Evolutionary conservation across 768 basidiomycete species (phyloP).

Genomic region (Cubamyces lactineus): DNA sequence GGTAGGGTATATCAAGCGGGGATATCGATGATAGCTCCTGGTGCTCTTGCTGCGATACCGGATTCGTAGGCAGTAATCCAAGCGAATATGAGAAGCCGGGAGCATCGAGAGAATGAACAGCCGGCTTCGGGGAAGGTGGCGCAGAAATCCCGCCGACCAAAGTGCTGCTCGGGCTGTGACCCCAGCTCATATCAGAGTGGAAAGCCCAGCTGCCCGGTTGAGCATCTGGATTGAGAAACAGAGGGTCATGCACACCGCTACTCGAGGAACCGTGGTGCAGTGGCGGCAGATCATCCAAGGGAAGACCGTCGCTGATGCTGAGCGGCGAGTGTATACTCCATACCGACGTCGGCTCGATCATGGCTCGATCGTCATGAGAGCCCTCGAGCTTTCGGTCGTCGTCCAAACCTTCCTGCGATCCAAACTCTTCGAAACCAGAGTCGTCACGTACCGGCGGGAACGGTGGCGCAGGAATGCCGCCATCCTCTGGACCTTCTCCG

Average conservation of each 20-base stretch:
- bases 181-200: conserved; percentile 21
- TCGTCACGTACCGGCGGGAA: conserved; percentile 26
- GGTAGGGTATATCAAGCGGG: conserved; percentile 16
- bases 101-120: conserved; percentile 13
- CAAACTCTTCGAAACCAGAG: conserved; percentile 28
- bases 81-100: conserved; percentile 14
- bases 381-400: conserved; percentile 8
- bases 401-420: conserved; percentile 14
- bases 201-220: conserved; percentile 6
- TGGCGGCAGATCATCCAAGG: conserved; percentile 13
- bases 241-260: conserved; percentile 7
- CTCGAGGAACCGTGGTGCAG: conserved; percentile 1
- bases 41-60: not conserved
- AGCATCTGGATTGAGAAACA: not conserved
- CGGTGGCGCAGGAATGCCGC: conserved; percentile 12
- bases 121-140: conserved; percentile 20
- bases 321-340: conserved; percentile 25
- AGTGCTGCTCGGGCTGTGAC: conserved; percentile 19
- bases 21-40: too few relatives aligned
- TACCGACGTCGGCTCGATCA: conserved; percentile 26
- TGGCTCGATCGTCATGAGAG: not conserved
- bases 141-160: conserved; percentile 13
- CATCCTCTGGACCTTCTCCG: conserved; percentile 12
- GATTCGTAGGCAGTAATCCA: conserved; percentile 7
- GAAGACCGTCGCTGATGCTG: conserved; percentile 19